Conservation (phyloP, 192 early-diverging fungal genomes). For the Entomortierella lignicola region DNA sequence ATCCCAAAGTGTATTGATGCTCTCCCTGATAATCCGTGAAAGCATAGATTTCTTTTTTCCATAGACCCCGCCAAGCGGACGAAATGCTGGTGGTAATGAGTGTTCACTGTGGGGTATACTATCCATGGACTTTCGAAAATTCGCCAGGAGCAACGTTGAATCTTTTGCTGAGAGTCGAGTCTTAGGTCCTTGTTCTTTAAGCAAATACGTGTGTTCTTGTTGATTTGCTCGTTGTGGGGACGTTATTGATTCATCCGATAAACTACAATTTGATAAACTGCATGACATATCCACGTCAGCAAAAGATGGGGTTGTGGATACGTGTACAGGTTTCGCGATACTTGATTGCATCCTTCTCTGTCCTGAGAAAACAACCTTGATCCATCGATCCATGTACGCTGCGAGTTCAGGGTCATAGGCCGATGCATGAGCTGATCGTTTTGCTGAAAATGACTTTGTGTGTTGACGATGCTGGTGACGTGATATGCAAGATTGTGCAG, state of each 20-base stretch:
- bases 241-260: neutral
- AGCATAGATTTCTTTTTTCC: neutral
- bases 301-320: conserved; percentile 3
- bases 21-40: neutral
- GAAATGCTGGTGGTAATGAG: neutral
- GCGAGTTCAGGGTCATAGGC: conserved; percentile 35
- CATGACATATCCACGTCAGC: conserved; percentile 1
- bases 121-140: conserved; percentile 11
- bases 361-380: conserved; percentile 14
- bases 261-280: neutral
- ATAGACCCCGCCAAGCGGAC: neutral
- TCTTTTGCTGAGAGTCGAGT: neutral
- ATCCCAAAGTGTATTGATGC: conserved; percentile 13
- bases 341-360: conserved; percentile 23
- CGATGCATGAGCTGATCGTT: neutral
- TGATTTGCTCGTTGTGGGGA: neutral
- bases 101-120: conserved; percentile 9
- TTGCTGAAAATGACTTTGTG: neutral
- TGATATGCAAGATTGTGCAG: neutral
- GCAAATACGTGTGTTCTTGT: neutral
- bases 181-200: neutral
- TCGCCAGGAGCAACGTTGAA: neutral
- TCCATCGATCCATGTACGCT: conserved; percentile 46
- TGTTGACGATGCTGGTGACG: neutral
- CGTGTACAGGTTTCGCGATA: conserved; percentile 23